Conservation (phyloP, 805 yeast genomes). For the Lipomyces chichibuensis region DNA sequence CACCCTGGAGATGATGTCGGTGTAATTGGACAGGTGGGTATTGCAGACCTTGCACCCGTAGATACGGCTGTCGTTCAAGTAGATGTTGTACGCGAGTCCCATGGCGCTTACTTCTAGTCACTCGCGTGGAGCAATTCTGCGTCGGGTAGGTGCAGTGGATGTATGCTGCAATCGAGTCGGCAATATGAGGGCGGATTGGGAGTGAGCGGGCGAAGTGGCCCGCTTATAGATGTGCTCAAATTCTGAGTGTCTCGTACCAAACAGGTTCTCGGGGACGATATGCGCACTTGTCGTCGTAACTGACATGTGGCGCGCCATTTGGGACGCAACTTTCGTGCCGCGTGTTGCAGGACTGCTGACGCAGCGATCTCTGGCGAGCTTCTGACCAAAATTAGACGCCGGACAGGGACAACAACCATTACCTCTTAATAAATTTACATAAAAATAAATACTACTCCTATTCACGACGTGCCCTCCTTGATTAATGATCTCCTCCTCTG, state of each 20-base stretch:
- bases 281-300: neutral
- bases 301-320: neutral
- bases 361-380: neutral
- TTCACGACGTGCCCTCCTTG: neutral
- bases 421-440: neutral
- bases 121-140: neutral
- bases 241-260: neutral
- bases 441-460: no score
- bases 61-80: conserved; percentile 43
- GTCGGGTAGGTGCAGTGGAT: neutral
- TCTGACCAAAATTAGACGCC: neutral
- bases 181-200: neutral
- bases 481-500: neutral
- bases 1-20: conserved; percentile 48
- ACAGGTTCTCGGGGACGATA: neutral
- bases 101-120: conserved; percentile 40
- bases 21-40: conserved; percentile 49
- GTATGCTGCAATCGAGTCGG: neutral
- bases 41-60: conserved; percentile 49
- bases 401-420: neutral
- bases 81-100: conserved; percentile 55
- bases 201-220: conserved; percentile 7
- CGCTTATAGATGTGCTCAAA: neutral
- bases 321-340: neutral
- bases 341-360: neutral